Base-by-base conservation (phyloP, 2,329 filamentous ascomycete genomes). In the Colletotrichum endophyticum region DNA sequence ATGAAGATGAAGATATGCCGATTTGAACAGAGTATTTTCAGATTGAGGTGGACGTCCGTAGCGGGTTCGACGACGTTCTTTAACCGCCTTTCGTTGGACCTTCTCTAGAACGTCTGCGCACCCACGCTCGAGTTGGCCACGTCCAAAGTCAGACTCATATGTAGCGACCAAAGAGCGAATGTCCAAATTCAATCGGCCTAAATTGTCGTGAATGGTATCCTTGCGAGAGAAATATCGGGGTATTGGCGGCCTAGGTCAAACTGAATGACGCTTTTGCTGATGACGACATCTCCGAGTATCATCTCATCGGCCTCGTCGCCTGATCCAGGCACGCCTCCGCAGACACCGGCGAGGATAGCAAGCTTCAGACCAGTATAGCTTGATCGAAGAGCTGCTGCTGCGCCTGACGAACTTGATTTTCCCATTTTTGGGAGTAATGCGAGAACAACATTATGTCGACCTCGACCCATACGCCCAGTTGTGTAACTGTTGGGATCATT, bases 401-500 rank as follows among this genome's bases (percentile, higher is more conserved):
- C 79, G 19, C 56, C 68, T 4, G 83, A 78, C 4, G 81, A 79
- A 13, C 59, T 78, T 3, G 68, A 71, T 66, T 80, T 83, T 1
- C 83, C 83, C 75, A 82, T 81, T 9, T 78, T 79, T 3, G 82
- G 79, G 75, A 85, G 77, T 44, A 79, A 72, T 7, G 77, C 79
- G 8, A 85, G 78, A 6, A 85, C 82, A 16, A 83, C 81, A 68
- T 81, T 78, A 61, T 82, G 79, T 4, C 70, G 62, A 13, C 81
- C 81, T 4, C 70, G 62, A 13, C 81, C 81, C 25, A 84, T 73
- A 0, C 6, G 25, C 2, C 78, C 83, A 3, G 72, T 78, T 0
- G 78, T 77, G 67, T 85, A 85, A 9, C 72, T 39, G 39, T 84
- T 84, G 1, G 70, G 34, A 28, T 86, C 84, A 2, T 81, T 80